Evolutionary conservation across 1,284 basidiomycete species (phyloP).

Genomic region (Fomitopsis betulina): DNA sequence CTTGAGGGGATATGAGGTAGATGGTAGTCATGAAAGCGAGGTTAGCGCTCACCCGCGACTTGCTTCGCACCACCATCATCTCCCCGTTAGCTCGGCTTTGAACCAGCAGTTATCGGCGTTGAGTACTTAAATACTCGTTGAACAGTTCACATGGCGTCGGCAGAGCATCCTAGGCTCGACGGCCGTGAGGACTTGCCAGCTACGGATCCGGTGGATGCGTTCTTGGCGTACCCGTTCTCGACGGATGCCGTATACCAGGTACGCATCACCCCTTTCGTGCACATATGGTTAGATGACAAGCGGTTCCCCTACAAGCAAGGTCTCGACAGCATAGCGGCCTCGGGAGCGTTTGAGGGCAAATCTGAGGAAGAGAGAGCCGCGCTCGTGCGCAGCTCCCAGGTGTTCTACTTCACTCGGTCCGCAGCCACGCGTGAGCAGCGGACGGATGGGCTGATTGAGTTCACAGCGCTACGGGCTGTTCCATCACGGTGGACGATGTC

Average conservation of each 20-base stretch:
- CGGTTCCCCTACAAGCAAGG: slow-evolving; percentile 47
- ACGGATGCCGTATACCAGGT: slow-evolving; percentile 5
- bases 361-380: slow-evolving; percentile 40
- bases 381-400: slow-evolving; percentile 45
- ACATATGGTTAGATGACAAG: not conserved
- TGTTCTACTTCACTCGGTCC: slow-evolving; percentile 74
- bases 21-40: too few species aligned
- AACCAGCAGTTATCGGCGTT: too few species aligned
- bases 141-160: not conserved
- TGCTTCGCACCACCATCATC: not conserved
- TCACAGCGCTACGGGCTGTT: slow-evolving; percentile 17
- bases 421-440: slow-evolving; percentile 11
- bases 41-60: not conserved
- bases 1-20: too few species aligned
- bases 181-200: too few species aligned
- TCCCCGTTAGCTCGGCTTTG: not conserved
- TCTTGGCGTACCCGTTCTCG: slow-evolving; percentile 5
- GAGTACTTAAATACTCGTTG: too few species aligned
- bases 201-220: not conserved
- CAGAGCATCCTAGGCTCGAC: too few species aligned
- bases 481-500: slow-evolving; percentile 22
- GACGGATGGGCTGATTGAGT: not conserved
- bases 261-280: not conserved
- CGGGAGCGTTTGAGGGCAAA: slow-evolving; percentile 33
- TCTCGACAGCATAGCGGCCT: slow-evolving; percentile 48